Conservation (phyloP, 2,329 filamentous ascomycete species). For the Furcasterigmium sp. region DNA sequence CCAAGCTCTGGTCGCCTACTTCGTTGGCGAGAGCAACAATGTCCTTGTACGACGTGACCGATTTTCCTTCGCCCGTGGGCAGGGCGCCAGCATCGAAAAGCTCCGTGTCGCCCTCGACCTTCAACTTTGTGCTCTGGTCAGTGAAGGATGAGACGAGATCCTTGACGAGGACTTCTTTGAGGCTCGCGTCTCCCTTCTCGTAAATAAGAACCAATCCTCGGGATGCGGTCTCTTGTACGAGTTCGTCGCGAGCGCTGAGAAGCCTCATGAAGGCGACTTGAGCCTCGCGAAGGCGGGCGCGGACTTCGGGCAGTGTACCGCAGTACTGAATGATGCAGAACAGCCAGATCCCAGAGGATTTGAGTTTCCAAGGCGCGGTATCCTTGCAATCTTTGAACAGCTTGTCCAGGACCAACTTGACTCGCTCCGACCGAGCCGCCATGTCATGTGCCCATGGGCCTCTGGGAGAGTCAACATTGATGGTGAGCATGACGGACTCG, state of each 20-base stretch:
- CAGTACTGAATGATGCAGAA: conserved; percentile 89
- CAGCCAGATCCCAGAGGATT: conserved; percentile 93
- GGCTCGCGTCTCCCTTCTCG: conserved; percentile 75
- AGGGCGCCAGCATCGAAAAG: conserved; percentile 88
- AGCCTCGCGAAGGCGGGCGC: conserved; percentile 67
- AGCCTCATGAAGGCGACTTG: conserved; percentile 86
- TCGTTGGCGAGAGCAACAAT: conserved; percentile 95
- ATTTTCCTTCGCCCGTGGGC: conserved; percentile 83
- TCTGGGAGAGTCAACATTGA: conserved; percentile 61
- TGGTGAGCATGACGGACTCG: conserved; percentile 65
- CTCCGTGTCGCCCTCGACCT: conserved; percentile 85
- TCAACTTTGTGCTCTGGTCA: conserved; percentile 66
- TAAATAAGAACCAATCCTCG: conserved; percentile 89
- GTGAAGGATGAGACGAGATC: conserved; percentile 89
- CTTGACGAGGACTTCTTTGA: conserved; percentile 78
- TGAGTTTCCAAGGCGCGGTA: conserved; percentile 79
- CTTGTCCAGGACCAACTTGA: conserved; percentile 55
- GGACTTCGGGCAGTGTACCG: conserved; percentile 70
- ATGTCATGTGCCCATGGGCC: conserved; percentile 33
- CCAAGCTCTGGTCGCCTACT: conserved; percentile 90
- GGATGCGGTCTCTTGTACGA: conserved; percentile 93
- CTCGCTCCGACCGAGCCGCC: conserved; percentile 5
- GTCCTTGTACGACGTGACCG: conserved; percentile 94
- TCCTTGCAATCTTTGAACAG: conserved; percentile 73
- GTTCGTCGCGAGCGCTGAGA: conserved; percentile 81